A percentile compares a stretch with the other conserved stretches of the same genome.
These are phyloP conservation scores for Gossypium arboreum DNA, from an alignment of 345 rosid species.

Conservation along the genomic window DNA sequence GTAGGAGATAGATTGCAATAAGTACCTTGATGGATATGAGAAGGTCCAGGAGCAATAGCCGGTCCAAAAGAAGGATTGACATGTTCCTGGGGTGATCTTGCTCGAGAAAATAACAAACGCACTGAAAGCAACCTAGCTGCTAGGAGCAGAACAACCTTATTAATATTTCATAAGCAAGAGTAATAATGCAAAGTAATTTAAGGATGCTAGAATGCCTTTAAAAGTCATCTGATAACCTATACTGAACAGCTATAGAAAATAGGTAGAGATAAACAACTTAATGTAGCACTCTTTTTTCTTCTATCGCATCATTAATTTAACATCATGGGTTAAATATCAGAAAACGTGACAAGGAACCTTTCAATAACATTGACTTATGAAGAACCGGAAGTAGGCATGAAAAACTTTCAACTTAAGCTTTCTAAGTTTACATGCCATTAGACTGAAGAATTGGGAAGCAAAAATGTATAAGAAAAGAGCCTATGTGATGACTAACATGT, in stretches of 20 bases:
- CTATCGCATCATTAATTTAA: neutral
- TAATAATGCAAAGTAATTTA: neutral
- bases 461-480: neutral
- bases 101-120: constrained; percentile 36
- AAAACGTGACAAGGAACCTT: neutral
- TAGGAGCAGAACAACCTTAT: constrained; percentile 16
- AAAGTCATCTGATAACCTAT: neutral
- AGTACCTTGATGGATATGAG: constrained; percentile 44
- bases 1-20: constrained; percentile 6
- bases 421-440: neutral
- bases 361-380: neutral
- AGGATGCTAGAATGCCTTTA: neutral
- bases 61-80: constrained; percentile 37
- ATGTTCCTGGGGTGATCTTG: constrained; percentile 29
- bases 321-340: neutral
- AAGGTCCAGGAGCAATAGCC: constrained; percentile 31
- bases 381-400: neutral
- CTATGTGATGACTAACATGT: neutral
- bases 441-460: neutral
- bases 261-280: neutral
- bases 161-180: neutral
- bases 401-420: neutral
- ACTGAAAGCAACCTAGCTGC: constrained; percentile 53
- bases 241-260: neutral
- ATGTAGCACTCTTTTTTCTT: neutral